These are phyloP conservation scores for Nissolia schottii DNA, from an alignment of 306 rosid genomes.

Conservation along the genomic window DNA sequence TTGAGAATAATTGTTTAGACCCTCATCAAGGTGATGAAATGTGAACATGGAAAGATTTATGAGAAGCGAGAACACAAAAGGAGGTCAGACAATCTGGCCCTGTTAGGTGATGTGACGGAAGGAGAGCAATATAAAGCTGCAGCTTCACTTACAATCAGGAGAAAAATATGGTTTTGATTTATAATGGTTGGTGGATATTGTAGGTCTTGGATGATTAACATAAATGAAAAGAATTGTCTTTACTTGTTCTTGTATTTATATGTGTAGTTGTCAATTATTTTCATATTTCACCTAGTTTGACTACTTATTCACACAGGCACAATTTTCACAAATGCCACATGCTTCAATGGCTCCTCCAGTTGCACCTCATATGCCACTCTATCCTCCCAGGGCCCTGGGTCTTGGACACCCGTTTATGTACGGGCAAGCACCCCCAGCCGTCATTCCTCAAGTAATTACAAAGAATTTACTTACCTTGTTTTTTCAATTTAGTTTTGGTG, in stretches of 20 bases:
- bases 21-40: background rate
- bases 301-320: conserved; percentile 31
- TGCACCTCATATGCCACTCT: conserved; percentile 48
- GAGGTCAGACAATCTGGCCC: background rate
- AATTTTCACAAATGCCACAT: conserved; percentile 45
- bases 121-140: background rate
- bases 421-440: conserved; percentile 46
- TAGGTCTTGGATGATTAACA: background rate
- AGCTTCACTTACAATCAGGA: background rate
- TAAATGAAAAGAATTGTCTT: background rate
- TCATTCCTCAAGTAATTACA: conserved; percentile 44
- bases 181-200: background rate
- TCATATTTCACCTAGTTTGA: background rate
- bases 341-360: conserved; percentile 36
- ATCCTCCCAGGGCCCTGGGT: conserved; percentile 47
- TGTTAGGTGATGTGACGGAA: background rate
- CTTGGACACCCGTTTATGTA: conserved; percentile 46
- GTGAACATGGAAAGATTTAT: background rate
- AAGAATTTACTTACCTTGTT: background rate
- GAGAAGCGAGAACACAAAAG: background rate
- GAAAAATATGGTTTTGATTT: background rate
- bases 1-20: background rate
- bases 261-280: background rate
- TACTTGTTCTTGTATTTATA: background rate
- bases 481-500: background rate